Base-by-base conservation (phyloP, 2,329 filamentous ascomycete species). In the Graphilbum ipis-grandicollis region DNA sequence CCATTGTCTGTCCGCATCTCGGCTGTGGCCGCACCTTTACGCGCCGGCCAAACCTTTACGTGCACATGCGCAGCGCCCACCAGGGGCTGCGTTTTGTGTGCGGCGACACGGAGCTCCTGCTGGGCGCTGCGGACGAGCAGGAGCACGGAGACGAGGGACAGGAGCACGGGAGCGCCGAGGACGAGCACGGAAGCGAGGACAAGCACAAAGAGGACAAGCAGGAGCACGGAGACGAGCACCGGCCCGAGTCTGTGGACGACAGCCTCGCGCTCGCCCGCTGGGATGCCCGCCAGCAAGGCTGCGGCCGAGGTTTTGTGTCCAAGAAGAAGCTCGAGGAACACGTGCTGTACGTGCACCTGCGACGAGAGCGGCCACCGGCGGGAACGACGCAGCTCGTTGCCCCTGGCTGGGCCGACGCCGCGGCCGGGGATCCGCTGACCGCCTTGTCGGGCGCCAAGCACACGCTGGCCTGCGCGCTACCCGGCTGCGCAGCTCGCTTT, bases 301-400 rank as follows among this genome's bases (percentile, higher is more conserved):
- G 88, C 50, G 80, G 78, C 2, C 70, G 74, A 42, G 68, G 68
- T 26, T 90, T 92, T 49, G 70, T 71, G 40, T 80, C 78, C 42
- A 93, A 92, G 54, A 68, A 72, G 15, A 75, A 74, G 22, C 66
- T 94, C 0, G 80, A 88, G 53, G 79, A 90, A 45, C 88, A 96
- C 51, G 67, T 94, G 32, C 75, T 82, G 17, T 84, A 79, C 34
- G 70, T 82, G 18, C 88, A 96, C 52, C 61, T 93, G 19, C 73
- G 75, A n/a, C 49, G 56, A 14, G 56, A 62, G 38, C 61, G 68
- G 12, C 63, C 64, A 9, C 39, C 39, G 40, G 52, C 30, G 49
- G 44, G 36, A 45, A 45, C 38, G 37, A 46, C 29, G 39, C 26
- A n/a, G 12, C 26, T 7, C 26, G 26, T 7, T 55, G 59, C 1